These are phyloP conservation scores for Magnaporthiopsis rhizophila DNA, from an alignment of 2,329 filamentous ascomycete species.

Conservation along the genomic window DNA sequence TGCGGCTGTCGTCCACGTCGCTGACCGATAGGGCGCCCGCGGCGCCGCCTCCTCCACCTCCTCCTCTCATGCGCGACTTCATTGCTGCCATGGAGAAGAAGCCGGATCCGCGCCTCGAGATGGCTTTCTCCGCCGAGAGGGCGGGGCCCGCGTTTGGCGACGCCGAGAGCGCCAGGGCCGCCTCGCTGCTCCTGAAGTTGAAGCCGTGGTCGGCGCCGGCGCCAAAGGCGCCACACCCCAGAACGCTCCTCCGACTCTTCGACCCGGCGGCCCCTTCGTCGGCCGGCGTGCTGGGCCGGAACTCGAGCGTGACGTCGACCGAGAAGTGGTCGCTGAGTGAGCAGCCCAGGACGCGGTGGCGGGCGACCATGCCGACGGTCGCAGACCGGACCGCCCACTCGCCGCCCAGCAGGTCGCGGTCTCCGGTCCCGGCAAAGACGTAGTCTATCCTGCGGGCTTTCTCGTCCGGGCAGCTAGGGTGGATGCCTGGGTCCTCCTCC, in stretches of 20 bases:
- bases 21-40: not conserved
- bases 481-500: constrained; percentile 15
- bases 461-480: constrained; percentile 60
- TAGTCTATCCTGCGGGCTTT: constrained; percentile 88
- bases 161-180: too few relatives aligned
- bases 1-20: constrained; percentile 15
- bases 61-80: not conserved
- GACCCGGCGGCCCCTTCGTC: constrained; percentile 1
- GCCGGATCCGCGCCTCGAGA: not conserved
- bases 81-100: not conserved
- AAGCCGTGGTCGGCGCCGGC: not conserved
- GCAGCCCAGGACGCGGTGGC: constrained; percentile 73
- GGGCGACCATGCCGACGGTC: constrained; percentile 70
- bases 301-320: constrained; percentile 65
- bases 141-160: too few relatives aligned
- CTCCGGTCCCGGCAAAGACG: constrained; percentile 64
- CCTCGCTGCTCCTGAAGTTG: not conserved
- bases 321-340: constrained; percentile 94
- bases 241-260: not conserved
- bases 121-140: not conserved
- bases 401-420: constrained; percentile 20
- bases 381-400: constrained; percentile 64
- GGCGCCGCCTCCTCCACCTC: too few relatives aligned
- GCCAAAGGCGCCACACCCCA: not conserved
- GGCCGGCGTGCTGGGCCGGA: constrained; percentile 1